Conservation (phyloP, 495 filamentous ascomycete genomes). For the Opeltia flavorubescens region DNA sequence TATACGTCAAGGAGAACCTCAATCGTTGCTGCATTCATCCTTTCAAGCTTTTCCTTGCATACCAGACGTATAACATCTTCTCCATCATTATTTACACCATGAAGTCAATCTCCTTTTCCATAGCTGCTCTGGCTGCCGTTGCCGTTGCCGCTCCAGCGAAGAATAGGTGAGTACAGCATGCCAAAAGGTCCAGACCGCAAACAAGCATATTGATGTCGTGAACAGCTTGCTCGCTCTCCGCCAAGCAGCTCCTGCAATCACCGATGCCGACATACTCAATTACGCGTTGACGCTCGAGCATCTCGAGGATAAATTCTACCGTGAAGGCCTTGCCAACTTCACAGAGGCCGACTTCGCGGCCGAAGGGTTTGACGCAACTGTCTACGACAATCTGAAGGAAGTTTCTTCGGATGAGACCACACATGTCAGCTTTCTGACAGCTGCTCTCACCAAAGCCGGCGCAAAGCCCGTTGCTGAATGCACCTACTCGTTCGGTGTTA, state of each 20-base stretch:
- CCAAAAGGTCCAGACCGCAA: neutral
- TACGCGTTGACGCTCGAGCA: slow-evolving; percentile 29
- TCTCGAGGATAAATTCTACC: slow-evolving; percentile 35
- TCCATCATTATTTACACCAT: slow-evolving; percentile 1
- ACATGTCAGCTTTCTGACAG: slow-evolving; percentile 43
- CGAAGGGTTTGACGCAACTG: slow-evolving; percentile 33
- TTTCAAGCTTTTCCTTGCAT: neutral
- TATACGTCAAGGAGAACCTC: neutral
- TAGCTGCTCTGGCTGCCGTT: slow-evolving; percentile 14
- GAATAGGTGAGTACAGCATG: slow-evolving; percentile 5
- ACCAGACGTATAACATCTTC: too few relatives aligned
- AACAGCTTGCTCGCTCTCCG: slow-evolving; percentile 11
- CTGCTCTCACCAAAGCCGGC: slow-evolving; percentile 34
- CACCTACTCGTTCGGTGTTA: slow-evolving; percentile 43
- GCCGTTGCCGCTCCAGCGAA: slow-evolving; percentile 10
- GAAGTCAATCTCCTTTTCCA: slow-evolving; percentile 7
- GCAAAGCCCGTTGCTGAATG: slow-evolving; percentile 35
- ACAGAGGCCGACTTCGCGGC: slow-evolving; percentile 32
- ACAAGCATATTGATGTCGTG: neutral
- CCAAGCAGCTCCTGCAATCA: slow-evolving; percentile 11
- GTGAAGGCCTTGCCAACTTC: slow-evolving; percentile 42
- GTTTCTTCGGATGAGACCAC: slow-evolving; percentile 40
- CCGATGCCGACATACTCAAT: slow-evolving; percentile 22
- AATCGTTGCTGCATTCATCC: neutral
- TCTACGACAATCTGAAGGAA: slow-evolving; percentile 33